phyloP scores from a whole-genome alignment of 2,329 filamentous ascomycete species.

The Colletotrichum sublineola region DNA sequence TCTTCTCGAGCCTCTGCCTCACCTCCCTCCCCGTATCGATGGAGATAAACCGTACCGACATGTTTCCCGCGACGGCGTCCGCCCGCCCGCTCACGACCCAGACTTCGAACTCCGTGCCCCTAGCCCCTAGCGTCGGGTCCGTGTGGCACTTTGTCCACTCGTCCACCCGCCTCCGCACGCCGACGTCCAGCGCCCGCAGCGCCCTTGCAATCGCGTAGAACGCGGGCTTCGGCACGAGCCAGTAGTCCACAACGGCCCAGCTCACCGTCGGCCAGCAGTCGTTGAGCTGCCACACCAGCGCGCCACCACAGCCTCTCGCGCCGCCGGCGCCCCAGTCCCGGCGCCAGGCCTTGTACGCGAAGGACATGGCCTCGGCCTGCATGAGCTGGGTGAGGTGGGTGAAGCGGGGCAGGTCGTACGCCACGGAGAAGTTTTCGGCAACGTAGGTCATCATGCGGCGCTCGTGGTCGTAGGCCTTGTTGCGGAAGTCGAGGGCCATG shows the following conservation, averaged over 20 bases:
- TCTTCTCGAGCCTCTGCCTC: conserved; percentile 44
- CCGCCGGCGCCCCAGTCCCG: conserved; percentile 71
- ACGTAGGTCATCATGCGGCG: conserved; percentile 80
- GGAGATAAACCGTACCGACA: conserved; percentile 57
- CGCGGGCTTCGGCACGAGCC: conserved; percentile 40
- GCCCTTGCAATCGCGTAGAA: conserved; percentile 62
- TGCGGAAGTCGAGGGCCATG: conserved; percentile 83
- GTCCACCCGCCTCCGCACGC: conserved; percentile 60
- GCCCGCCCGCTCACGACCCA: conserved; percentile 57
- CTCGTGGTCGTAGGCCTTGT: conserved; percentile 85
- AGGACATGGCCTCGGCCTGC: conserved; percentile 66
- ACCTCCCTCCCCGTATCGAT: conserved; percentile 56
- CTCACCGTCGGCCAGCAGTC: conserved; percentile 78
- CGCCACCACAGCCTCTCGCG: conserved; percentile 72
- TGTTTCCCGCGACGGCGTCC: conserved; percentile 45
- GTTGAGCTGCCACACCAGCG: conserved; percentile 78
- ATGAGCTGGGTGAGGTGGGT: conserved; percentile 76
- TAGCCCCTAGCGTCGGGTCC: conserved; percentile 55
- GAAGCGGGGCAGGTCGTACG: conserved; percentile 75
- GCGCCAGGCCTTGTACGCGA: conserved; percentile 69
- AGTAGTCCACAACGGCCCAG: conserved; percentile 68
- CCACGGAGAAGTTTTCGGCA: conserved; percentile 75
- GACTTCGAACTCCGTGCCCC: conserved; percentile 56
- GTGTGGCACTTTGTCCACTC: conserved; percentile 61
- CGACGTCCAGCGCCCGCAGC: conserved; percentile 70